Conservation (phyloP, 2,329 filamentous ascomycete genomes). For the Claviceps sp. region DNA sequence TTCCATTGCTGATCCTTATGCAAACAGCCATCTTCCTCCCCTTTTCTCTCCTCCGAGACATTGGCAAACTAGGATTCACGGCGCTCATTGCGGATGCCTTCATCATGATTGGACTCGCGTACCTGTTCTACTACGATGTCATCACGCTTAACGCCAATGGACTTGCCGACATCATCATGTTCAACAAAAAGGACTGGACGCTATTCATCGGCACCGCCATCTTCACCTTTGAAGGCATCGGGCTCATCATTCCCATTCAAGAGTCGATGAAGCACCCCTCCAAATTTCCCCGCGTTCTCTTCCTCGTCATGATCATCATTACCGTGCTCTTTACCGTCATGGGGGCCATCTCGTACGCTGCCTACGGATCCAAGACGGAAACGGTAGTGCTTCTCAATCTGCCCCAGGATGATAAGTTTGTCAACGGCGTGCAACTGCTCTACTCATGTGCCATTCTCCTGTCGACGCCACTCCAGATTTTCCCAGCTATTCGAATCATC, state of each 20-base stretch:
- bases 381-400: conserved; percentile 94
- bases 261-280: conserved; percentile 86
- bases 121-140: conserved; percentile 92
- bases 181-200: conserved; percentile 89
- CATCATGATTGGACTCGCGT: conserved; percentile 81
- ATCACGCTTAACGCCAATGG: conserved; percentile 65
- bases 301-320: conserved; percentile 87
- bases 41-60: conserved; percentile 85
- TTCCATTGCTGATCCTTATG: conserved; percentile 82
- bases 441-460: conserved; percentile 97
- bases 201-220: conserved; percentile 98
- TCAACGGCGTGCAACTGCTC: conserved; percentile 91
- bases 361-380: conserved; percentile 88
- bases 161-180: conserved; percentile 73
- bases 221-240: conserved; percentile 97
- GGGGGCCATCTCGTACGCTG: conserved; percentile 88
- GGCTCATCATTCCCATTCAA: conserved; percentile 94
- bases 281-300: conserved; percentile 83
- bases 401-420: conserved; percentile 86
- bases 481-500: conserved; percentile 92
- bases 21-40: conserved; percentile 94
- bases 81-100: conserved; percentile 89
- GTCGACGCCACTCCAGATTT: conserved; percentile 90
- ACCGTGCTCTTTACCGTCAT: conserved; percentile 82
- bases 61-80: conserved; percentile 92